These are phyloP conservation scores for Coniochaeta sp. DNA, from an alignment of 2,329 filamentous ascomycete species.

Conservation along the genomic window DNA sequence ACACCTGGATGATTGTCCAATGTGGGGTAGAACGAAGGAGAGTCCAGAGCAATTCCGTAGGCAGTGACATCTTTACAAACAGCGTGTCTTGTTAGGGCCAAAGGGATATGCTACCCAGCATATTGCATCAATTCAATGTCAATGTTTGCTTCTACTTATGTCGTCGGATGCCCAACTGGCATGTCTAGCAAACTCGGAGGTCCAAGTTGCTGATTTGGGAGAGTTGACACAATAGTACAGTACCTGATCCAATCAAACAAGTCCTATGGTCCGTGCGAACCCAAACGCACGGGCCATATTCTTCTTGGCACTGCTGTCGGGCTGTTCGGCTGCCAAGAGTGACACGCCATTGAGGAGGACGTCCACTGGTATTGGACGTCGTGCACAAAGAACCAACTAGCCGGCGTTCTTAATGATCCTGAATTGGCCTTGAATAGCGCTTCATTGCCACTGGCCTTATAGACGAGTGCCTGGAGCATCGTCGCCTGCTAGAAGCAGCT, in stretches of 20 bases:
- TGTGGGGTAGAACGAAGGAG: background rate
- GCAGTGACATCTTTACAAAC: background rate
- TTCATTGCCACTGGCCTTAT: background rate
- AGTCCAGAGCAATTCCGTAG: background rate
- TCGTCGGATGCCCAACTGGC: too few species aligned
- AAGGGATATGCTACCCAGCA: too few species aligned
- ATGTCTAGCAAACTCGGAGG: too few species aligned
- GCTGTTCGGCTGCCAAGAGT: background rate
- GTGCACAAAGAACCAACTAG: background rate
- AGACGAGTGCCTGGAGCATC: constrained; percentile 1
- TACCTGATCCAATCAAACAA: background rate
- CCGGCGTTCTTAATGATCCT: background rate
- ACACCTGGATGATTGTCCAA: background rate
- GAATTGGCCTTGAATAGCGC: background rate
- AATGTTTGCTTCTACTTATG: too few species aligned
- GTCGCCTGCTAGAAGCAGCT: background rate
- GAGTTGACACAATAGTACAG: too few species aligned
- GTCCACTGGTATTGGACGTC: background rate
- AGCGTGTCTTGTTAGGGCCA: too few species aligned
- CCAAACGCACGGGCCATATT: background rate
- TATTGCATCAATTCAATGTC: too few species aligned
- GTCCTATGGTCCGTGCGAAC: background rate
- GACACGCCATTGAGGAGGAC: background rate
- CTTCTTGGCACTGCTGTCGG: background rate
- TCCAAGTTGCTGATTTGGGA: too few species aligned